Percentiles rank a stretch among this genome's conserved stretches.
phyloP scores from a whole-genome alignment of 225 moss, liverwort and hornwort genomes.

The Pleurozium schreberi region DNA sequence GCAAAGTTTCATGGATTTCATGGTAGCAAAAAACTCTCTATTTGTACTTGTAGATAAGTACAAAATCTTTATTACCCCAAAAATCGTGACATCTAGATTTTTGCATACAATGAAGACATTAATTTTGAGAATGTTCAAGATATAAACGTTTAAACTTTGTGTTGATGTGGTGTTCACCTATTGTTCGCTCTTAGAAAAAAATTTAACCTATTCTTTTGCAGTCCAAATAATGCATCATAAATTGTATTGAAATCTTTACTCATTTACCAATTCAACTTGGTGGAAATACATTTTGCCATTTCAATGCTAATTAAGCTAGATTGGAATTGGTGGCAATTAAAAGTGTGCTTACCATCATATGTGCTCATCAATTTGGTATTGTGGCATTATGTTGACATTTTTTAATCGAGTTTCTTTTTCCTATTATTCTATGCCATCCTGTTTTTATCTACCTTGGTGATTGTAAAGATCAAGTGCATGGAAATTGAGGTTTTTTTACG shows the following conservation, averaged over 20 bases:
- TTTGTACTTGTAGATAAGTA: background rate
- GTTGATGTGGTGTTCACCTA: background rate
- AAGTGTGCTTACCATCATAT: background rate
- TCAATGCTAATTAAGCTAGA: background rate
- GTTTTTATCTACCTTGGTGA: background rate
- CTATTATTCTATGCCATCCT: background rate
- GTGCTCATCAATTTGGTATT: background rate
- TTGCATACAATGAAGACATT: background rate
- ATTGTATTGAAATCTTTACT: background rate
- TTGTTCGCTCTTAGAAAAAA: fast-evolving
- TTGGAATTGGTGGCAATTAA: background rate
- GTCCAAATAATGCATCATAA: background rate
- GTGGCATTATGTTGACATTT: background rate
- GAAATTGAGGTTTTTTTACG: background rate
- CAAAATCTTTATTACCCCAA: too few species aligned
- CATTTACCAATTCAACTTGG: fast-evolving
- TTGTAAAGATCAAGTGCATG: background rate
- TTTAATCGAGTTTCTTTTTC: background rate
- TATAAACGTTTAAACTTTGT: background rate
- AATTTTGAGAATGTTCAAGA: background rate
- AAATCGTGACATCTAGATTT: fast-evolving
- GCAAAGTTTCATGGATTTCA: background rate
- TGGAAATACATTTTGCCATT: background rate
- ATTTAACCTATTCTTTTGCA: background rate
- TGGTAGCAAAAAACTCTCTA: fast-evolving